Base-by-base conservation (phyloP, 2,329 filamentous ascomycete species). In the Neonectria punicea region DNA sequence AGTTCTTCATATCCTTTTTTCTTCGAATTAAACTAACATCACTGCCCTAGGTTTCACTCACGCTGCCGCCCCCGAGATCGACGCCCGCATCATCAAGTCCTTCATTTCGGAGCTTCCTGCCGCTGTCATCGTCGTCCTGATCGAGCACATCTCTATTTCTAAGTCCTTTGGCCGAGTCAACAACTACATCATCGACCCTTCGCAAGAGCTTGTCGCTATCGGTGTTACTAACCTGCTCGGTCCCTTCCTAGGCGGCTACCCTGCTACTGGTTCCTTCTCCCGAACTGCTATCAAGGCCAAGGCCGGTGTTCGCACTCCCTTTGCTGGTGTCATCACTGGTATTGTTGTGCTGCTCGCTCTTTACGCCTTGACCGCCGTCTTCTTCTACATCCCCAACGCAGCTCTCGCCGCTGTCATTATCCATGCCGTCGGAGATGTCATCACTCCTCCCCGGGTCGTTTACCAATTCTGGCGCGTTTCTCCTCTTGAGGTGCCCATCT, bases 211-310 rank as follows among this genome's bases (percentile, higher is more conserved):
- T 55, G 90, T 94, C 30, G 92, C 91, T 39, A 93, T 94, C 71
- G 92, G 92, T 68, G 86, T 93, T 3, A 88, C 87, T 41, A 94
- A 94, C 75, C 80, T 94, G 36, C 84, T 94, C 10, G 91, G 90
- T 18, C 90, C 92, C 10, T 95, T 96, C 82, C 82, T 95, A 1
- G 92, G 93, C 56, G 93, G 85, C 2, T 97, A 97, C 72, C 93
- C 93, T 4, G 92, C 93, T 0, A 97, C 93, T 11, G 94, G 93
- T 6, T 97, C 93, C 2, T 97, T 97, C 84, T 95, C 92, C 8
- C 89, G 93, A 66, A 97, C 93, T 22, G 94, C 93, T 55, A 97
- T 97, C 83, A 97, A 97, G 80, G 93, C 93, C n/a, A 97, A 97
- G 81, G 93, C 93, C 58, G 93, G 93, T 76, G 93, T 97, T 2